Base-by-base conservation (phyloP, 805 yeast species). In the Cyberlindnera mississippiensis region DNA sequence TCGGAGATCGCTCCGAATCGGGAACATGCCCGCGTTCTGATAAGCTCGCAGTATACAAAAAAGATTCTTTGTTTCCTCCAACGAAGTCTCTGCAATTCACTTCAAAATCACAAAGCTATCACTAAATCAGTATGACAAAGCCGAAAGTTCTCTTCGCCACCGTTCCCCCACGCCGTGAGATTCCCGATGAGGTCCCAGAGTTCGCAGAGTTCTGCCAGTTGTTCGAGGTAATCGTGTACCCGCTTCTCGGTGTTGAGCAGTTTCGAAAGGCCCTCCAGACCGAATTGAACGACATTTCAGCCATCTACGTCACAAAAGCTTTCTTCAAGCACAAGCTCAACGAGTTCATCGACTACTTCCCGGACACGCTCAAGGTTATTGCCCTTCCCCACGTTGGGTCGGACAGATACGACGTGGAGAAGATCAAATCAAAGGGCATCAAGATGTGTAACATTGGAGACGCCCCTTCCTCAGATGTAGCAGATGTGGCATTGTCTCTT, bases 401-500 rank as follows among this genome's bases (percentile, higher is more conserved):
- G 47, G 85, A 80, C 47, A 67, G 68, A 37, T 72, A 72, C 43
- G 78, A 78, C 50, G 71, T 67, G 3, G 50, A 50, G 9, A 66
- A 55, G 13, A 59, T 81, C 60, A 59, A 63, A 19, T 63, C 62
- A 26, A 66, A 68, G 15, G 73, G 72, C n/a, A 75, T 85, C 32
- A 54, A 64, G 17, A 65, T 85, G 49, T 77, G 85, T 46, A 81
- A 85, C 57, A 78, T 80, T 43, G 73, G 85, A 46, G 62, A 73
- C 8, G 68, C 69, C 28, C 79, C 82, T 0, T 75, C 84, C 2
- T 74, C 68, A 20, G 80, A 83, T 13, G 93, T 85, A 27, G 84
- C 89, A 3, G 93, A 85, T 49, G 60, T 79, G 42, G 90, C 81
- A 2, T 62, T 83, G 37, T 72, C 66, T 51, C 69, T 80, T 51